Evolutionary conservation across 2,329 filamentous ascomycete genomes (phyloP).

Genomic region (Pseudogymnoascus sp.): DNA sequence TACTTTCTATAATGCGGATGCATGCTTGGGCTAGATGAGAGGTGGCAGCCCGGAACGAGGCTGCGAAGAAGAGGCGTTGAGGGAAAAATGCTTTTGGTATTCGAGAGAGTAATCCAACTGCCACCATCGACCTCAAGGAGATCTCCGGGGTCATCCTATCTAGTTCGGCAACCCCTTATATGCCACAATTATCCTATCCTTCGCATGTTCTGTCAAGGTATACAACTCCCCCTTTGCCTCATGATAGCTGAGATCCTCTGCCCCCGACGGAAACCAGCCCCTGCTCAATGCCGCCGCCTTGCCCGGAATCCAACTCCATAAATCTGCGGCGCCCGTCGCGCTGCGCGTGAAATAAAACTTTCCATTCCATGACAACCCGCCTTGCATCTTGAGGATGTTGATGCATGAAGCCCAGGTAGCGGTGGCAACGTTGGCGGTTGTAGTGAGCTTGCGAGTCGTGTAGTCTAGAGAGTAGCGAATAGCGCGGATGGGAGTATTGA

Average conservation of each 20-base stretch:
- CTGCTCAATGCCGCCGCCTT: constrained; percentile 18
- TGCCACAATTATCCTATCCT: constrained; percentile 9
- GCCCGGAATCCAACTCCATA: constrained; percentile 29
- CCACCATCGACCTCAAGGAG: background rate
- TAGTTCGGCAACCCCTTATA: background rate
- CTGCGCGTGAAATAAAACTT: constrained; percentile 30
- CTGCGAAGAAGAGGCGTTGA: too few species aligned
- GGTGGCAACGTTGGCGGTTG: constrained; percentile 12
- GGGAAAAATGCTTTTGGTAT: too few species aligned
- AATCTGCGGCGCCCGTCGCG: constrained; percentile 23
- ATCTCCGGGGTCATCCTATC: background rate
- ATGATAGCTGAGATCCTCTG: constrained; percentile 31
- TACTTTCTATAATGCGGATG: too few species aligned
- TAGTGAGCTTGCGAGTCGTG: constrained; percentile 23
- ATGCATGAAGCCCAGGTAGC: constrained; percentile 29
- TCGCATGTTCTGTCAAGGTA: constrained; percentile 15
- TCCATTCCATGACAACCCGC: constrained; percentile 26
- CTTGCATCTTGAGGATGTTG: constrained; percentile 29
- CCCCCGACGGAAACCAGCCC: constrained; percentile 22
- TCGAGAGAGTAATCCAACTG: too few species aligned
- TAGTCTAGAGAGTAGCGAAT: constrained; percentile 28
- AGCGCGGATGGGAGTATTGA: constrained; percentile 23
- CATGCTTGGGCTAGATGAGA: too few species aligned
- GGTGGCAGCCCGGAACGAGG: too few species aligned
- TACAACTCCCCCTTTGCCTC: constrained; percentile 18